Conservation (phyloP, 192 early-diverging fungal genomes). For the Backusella morwellensis region DNA sequence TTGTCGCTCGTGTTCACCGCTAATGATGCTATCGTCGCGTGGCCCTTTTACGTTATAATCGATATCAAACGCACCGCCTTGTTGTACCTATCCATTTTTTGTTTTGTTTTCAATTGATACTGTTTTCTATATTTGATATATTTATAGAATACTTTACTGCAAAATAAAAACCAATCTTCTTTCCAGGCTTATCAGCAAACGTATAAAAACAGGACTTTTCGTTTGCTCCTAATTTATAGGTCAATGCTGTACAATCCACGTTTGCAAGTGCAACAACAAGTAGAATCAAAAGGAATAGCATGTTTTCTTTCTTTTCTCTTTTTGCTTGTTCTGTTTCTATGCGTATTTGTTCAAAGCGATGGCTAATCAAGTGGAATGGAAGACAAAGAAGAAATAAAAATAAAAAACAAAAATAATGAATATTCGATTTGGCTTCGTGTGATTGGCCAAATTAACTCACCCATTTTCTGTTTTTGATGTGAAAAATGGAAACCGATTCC, state of each 20-base stretch:
- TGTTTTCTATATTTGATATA: neutral
- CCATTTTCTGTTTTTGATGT: neutral
- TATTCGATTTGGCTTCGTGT: neutral
- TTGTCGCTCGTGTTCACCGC: constrained; percentile 86
- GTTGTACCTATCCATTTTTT: constrained; percentile 73
- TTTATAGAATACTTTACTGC: constrained; percentile 59
- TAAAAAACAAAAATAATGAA: neutral
- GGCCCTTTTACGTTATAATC: constrained; percentile 89
- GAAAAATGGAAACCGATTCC: neutral
- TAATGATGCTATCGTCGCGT: constrained; percentile 61
- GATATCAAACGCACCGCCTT: constrained; percentile 94
- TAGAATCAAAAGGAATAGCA: neutral
- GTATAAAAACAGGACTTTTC: constrained; percentile 93
- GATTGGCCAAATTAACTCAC: neutral
- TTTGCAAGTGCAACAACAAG: neutral
- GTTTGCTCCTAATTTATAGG: constrained; percentile 86
- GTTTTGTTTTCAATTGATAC: neutral
- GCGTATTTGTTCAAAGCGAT: neutral
- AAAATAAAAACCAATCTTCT: constrained; percentile 98
- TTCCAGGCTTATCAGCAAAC: constrained; percentile 65
- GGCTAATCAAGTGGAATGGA: neutral
- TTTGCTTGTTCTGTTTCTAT: neutral
- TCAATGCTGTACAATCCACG: constrained; percentile 53
- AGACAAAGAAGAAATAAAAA: neutral
- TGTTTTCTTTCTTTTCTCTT: neutral